Evolutionary conservation across 1,139 yeast species (phyloP).

Genomic region (Suhomyces bolitotheri): DNA sequence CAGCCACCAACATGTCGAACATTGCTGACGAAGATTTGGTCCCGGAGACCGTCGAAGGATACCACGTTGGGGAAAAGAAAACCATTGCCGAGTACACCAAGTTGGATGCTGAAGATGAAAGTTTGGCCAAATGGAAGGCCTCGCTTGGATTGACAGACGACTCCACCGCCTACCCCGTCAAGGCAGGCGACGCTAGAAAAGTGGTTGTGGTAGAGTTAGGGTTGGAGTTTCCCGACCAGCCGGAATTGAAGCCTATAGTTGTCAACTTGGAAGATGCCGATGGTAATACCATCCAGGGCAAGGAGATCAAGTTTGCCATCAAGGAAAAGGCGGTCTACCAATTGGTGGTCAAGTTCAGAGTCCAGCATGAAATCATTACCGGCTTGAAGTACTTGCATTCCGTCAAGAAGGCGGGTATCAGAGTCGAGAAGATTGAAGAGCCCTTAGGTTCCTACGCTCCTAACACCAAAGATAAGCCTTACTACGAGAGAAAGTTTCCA

Average conservation of each 20-base stretch:
- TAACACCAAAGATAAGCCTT: slow-evolving; percentile 79
- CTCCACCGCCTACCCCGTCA: slow-evolving; percentile 60
- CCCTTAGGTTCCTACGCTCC: slow-evolving; percentile 93
- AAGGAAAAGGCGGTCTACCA: slow-evolving; percentile 79
- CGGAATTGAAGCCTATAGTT: slow-evolving; percentile 56
- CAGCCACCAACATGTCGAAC: slow-evolving; percentile 19
- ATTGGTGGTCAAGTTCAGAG: slow-evolving; percentile 72
- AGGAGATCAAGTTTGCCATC: slow-evolving; percentile 65
- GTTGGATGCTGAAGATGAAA: slow-evolving; percentile 88
- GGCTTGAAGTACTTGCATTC: slow-evolving; percentile 85
- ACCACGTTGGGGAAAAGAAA: slow-evolving; percentile 81
- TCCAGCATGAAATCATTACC: slow-evolving; percentile 89
- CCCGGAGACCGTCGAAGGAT: slow-evolving; percentile 65
- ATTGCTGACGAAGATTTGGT: slow-evolving; percentile 55
- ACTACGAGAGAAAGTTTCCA: slow-evolving; percentile 72
- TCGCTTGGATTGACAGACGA: slow-evolving; percentile 70
- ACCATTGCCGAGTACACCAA: slow-evolving; percentile 82
- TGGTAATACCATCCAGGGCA: slow-evolving; percentile 48
- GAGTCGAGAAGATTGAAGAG: slow-evolving; percentile 84
- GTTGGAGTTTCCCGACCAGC: slow-evolving; percentile 60
- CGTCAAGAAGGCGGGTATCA: slow-evolving; percentile 82
- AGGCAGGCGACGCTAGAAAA: slow-evolving; percentile 69
- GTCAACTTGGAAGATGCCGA: slow-evolving; percentile 62
- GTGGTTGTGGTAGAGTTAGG: slow-evolving; percentile 82
- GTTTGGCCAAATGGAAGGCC: slow-evolving; percentile 89